phyloP scores from a whole-genome alignment of 192 early-diverging fungal genomes.

The Gamsiella multidivaricata region DNA sequence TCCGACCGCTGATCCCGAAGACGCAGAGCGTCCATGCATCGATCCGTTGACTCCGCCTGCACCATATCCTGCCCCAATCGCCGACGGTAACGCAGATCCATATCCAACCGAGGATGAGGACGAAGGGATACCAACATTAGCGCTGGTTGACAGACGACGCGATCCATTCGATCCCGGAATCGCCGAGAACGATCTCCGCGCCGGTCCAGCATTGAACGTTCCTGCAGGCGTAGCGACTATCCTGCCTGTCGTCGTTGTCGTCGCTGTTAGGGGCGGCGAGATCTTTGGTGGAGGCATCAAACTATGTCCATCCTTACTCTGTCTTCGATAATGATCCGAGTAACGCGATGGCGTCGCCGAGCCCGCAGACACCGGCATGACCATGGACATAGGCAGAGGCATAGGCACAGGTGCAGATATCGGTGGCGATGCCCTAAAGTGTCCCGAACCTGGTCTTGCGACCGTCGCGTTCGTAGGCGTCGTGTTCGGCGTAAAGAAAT shows the following conservation, averaged over 20 bases:
- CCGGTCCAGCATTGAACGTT: not conserved
- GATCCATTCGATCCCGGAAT: not conserved
- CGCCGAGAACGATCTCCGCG: constrained; percentile 17
- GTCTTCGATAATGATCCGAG: constrained; percentile 30
- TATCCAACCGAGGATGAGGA: constrained; percentile 1
- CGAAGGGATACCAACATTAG: not conserved
- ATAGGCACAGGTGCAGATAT: not conserved
- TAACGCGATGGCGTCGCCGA: not conserved
- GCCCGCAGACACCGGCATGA: no score
- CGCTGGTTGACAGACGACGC: constrained; percentile 16
- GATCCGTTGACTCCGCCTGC: not conserved
- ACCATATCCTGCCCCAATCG: not conserved
- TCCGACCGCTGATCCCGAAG: constrained; percentile 9
- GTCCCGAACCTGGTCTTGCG: constrained; percentile 1
- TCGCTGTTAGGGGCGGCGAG: constrained; percentile 16
- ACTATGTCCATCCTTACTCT: constrained; percentile 27
- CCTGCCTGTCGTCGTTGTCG: not conserved
- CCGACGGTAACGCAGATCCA: not conserved
- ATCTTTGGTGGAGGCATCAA: constrained; percentile 28
- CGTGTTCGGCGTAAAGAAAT: constrained; percentile 19
- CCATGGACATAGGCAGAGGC: no score
- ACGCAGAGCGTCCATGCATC: constrained; percentile 23
- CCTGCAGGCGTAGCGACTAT: no score
- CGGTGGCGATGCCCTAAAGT: constrained; percentile 12
- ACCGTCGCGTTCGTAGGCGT: no score